phyloP scores from a whole-genome alignment of 257 asterid genomes.

The Salvia miltiorrhiza region DNA sequence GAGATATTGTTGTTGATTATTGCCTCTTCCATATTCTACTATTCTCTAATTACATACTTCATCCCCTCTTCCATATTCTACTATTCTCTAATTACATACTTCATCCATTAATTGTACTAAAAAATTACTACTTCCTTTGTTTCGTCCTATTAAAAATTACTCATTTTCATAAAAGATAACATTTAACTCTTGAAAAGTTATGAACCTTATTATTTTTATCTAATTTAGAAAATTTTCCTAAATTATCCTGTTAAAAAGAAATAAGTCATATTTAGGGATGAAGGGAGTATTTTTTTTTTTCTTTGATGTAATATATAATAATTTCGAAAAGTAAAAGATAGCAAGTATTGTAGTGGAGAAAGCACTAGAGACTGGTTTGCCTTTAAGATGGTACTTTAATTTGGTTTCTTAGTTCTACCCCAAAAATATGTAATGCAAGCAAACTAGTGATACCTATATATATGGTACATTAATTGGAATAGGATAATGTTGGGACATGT shows the following conservation, averaged over 20 bases:
- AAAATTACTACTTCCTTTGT: not conserved
- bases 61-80: too few relatives aligned
- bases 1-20: not conserved
- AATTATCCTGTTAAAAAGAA: too few relatives aligned
- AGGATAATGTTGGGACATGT: conserved; percentile 38
- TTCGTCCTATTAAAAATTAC: too few relatives aligned
- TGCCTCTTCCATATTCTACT: not conserved
- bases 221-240: too few relatives aligned
- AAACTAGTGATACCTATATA: not conserved
- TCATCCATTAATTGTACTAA: too few relatives aligned
- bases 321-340: not conserved
- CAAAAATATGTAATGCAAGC: conserved; percentile 15
- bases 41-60: not conserved
- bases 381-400: conserved; percentile 25
- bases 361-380: conserved; percentile 19
- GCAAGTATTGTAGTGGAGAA: conserved; percentile 19
- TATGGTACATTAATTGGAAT: conserved; percentile 2
- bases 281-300: too few relatives aligned
- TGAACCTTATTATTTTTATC: too few relatives aligned
- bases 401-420: conserved; percentile 12
- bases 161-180: too few relatives aligned
- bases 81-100: too few relatives aligned
- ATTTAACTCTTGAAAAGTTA: too few relatives aligned
- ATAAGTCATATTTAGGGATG: too few relatives aligned
- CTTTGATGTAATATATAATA: too few relatives aligned